phyloP scores from a whole-genome alignment of 2,329 filamentous ascomycete genomes.

The Stachybotrys elegans region DNA sequence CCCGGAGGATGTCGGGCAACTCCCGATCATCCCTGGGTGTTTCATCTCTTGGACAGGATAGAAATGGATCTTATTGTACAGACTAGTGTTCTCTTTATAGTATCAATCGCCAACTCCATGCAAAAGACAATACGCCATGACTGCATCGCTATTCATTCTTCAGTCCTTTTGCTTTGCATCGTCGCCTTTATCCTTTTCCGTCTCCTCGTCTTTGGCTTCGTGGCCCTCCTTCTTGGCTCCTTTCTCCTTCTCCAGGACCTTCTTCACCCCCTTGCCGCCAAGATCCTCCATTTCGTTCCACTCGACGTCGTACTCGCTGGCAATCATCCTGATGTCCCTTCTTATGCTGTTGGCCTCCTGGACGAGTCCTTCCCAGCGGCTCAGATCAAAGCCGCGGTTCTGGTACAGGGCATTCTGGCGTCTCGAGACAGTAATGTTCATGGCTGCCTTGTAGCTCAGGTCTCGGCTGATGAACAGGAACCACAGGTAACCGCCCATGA shows the following conservation, averaged over 20 bases:
- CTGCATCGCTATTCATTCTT: background rate
- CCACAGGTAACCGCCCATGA: slow-evolving; percentile 90
- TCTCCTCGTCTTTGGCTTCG: slow-evolving; percentile 32
- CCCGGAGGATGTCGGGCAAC: no score
- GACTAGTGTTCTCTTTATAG: no score
- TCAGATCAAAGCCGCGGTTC: slow-evolving; percentile 67
- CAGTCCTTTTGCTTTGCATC: slow-evolving; percentile 19
- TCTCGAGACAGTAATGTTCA: slow-evolving; percentile 79
- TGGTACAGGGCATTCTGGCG: slow-evolving; percentile 75
- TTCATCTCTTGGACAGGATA: no score
- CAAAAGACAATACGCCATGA: no score
- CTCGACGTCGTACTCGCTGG: slow-evolving; percentile 83
- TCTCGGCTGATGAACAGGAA: slow-evolving; percentile 91
- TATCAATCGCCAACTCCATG: no score
- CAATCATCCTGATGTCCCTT: slow-evolving; percentile 73
- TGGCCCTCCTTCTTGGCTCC: slow-evolving; percentile 28
- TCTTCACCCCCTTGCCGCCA: slow-evolving; percentile 58
- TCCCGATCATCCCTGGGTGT: no score
- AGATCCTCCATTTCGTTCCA: slow-evolving; percentile 78
- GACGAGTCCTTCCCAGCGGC: slow-evolving; percentile 72
- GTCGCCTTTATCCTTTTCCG: slow-evolving; percentile 27
- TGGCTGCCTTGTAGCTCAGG: slow-evolving; percentile 77
- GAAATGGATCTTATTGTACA: no score
- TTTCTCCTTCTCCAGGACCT: slow-evolving; percentile 50
- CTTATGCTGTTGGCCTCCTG: slow-evolving; percentile 75